Base-by-base conservation (phyloP, 164 flowering plant species). In the Nelumbo lutea region DNA sequence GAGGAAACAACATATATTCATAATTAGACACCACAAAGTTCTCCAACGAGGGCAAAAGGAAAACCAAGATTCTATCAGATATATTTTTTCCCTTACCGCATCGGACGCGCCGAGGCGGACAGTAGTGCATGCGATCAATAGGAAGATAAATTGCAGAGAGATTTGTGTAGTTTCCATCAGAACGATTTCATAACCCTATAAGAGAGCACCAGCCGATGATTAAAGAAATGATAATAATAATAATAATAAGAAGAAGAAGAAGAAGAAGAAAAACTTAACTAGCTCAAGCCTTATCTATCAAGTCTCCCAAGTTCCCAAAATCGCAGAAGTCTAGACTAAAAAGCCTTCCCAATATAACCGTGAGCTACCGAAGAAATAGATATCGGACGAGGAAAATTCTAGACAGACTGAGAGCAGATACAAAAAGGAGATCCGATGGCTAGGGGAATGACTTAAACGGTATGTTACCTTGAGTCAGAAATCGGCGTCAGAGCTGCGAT, bases 71-170 rank as follows among this genome's bases (percentile, higher is more conserved):
- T 56, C 38, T 44, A 38, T 60, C 9, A 9, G 14, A 8, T 6
- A 38, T 2, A 5, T 4, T 42, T 52, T 27, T 53, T 53, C 2
- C 3, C 69, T 45, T 72, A 80, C 83, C 62, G 76, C 8, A 48
- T 75, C 78, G 10, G 84, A 57, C 15, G 73, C 72, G 72, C 52
- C 65, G 38, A 82, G 69, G 67, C 69, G 77, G 15, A 70, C 70
- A n/a, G 76, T 60, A 48, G 72, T 59, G 72, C 71, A 73, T 56
- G 75, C 67, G 6, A 70, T 4, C 59, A 78, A 66, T 40, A 78
- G 55, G 58, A 80, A n/a, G 40, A 67, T 72, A 55, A 65, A 61
- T 14, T 58, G 58, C 13, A 61, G 68, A 59, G 65, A 52, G 59
- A 61, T 51, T 65, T 65, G 70, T 10, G 62, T 71, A 51, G 68